These are phyloP conservation scores for Phaffomyces thermotolerans DNA, from an alignment of 805 yeast species.

Conservation along the genomic window DNA sequence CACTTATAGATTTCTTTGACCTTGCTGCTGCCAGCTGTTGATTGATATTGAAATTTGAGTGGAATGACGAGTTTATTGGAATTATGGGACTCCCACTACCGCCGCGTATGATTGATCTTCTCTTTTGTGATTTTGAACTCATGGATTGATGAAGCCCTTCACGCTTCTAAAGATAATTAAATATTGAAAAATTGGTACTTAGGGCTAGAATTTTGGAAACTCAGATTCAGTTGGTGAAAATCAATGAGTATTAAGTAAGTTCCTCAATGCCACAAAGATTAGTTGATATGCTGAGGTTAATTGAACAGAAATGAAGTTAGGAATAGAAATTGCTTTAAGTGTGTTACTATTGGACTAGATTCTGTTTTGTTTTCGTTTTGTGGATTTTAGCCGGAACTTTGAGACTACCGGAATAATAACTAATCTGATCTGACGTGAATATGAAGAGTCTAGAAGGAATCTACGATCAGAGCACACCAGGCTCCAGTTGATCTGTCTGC, in stretches of 20 bases:
- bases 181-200: no score
- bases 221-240: no score
- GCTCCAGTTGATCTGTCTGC: no score
- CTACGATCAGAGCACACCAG: no score
- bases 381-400: not conserved
- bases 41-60: conserved; percentile 17
- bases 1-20: conserved; percentile 9
- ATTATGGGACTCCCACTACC: conserved; percentile 22
- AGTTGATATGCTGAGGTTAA: not conserved
- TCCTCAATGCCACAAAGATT: no score
- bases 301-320: not conserved
- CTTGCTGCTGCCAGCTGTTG: conserved; percentile 12
- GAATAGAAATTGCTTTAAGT: no score
- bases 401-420: no score
- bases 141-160: not conserved
- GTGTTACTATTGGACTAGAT: not conserved
- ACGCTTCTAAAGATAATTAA: not conserved
- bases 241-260: no score
- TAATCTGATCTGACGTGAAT: no score
- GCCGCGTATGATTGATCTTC: conserved; percentile 19
- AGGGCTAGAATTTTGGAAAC: no score
- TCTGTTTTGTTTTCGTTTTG: not conserved
- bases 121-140: conserved; percentile 12
- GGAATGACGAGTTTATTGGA: conserved; percentile 22
- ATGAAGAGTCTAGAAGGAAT: no score